These are phyloP conservation scores for Vicia villosa DNA, from an alignment of 306 rosid species.

Conservation along the genomic window DNA sequence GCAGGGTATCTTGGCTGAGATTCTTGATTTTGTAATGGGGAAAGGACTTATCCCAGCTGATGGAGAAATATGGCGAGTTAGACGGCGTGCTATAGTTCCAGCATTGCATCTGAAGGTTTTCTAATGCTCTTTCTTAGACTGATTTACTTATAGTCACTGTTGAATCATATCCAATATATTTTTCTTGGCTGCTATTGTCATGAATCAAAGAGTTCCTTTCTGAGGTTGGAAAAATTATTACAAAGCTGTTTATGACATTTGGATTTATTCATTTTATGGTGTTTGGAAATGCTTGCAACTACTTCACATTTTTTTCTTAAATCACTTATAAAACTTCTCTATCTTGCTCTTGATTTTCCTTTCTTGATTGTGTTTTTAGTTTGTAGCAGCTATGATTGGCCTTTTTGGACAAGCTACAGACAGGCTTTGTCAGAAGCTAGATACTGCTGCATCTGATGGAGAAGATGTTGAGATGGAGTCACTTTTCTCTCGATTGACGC, in stretches of 20 bases:
- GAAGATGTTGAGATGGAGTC: constrained; percentile 98
- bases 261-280: constrained; percentile 19
- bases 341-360: constrained; percentile 34
- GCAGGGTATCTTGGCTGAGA: constrained; percentile 99
- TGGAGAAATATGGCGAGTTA: constrained; percentile 90
- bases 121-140: constrained; percentile 33
- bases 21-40: constrained; percentile 95
- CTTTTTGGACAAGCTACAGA: constrained; percentile 97
- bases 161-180: constrained; percentile 28
- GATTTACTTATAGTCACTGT: constrained; percentile 11
- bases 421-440: constrained; percentile 90
- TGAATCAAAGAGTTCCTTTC: constrained; percentile 16
- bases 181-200: constrained; percentile 23
- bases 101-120: constrained; percentile 87
- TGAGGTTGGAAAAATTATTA: constrained; percentile 8
- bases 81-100: constrained; percentile 92
- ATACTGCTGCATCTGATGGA: constrained; percentile 79
- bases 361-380: constrained; percentile 53
- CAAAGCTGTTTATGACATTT: constrained; percentile 15
- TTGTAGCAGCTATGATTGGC: constrained; percentile 87
- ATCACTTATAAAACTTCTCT: constrained; percentile 11
- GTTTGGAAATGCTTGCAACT: constrained; percentile 32
- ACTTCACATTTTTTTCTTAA: constrained; percentile 28
- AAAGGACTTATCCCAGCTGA: constrained; percentile 99
- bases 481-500: constrained; percentile 89